These are phyloP conservation scores for Penicillium sp. DNA, from an alignment of 2,329 filamentous ascomycete species.

Conservation along the genomic window DNA sequence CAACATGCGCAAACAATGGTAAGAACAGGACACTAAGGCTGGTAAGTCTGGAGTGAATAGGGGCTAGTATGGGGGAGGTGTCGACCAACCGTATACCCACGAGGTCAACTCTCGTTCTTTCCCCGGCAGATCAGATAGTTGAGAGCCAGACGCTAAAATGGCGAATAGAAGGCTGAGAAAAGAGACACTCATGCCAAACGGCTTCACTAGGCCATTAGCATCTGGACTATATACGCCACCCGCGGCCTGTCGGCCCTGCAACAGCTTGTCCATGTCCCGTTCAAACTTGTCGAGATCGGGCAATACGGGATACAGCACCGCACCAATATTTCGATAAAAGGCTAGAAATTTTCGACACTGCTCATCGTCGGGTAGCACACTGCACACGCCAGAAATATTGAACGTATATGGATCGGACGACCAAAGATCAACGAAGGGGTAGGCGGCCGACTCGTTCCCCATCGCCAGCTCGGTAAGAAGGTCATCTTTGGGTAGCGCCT, in stretches of 20 bases:
- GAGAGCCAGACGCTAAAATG: slow-evolving; percentile 53
- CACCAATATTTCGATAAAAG: slow-evolving; percentile 48
- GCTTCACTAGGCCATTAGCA: slow-evolving; percentile 44
- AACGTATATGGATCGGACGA: slow-evolving; percentile 51
- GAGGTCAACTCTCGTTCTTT: slow-evolving; percentile 55
- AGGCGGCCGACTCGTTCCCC: slow-evolving; percentile 53
- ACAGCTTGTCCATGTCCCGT: too few relatives aligned
- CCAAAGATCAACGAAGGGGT: slow-evolving; percentile 55
- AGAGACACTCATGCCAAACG: slow-evolving; percentile 50
- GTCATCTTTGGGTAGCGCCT: slow-evolving; percentile 50
- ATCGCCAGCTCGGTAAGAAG: slow-evolving; percentile 52
- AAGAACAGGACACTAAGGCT: slow-evolving; percentile 51
- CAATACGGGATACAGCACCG: slow-evolving; percentile 51
- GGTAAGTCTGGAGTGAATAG: slow-evolving; percentile 11
- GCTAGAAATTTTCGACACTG: slow-evolving; percentile 42
- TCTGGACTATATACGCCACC: slow-evolving; percentile 34
- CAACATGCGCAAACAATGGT: slow-evolving; percentile 55
- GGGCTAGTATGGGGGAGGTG: too few relatives aligned
- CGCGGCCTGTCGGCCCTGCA: slow-evolving; percentile 38
- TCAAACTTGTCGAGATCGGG: slow-evolving; percentile 46
- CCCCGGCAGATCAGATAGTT: slow-evolving; percentile 48
- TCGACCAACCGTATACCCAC: slow-evolving; percentile 51
- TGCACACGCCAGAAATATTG: slow-evolving; percentile 48
- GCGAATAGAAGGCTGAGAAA: slow-evolving; percentile 56
- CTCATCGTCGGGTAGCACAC: slow-evolving; percentile 48